Evolutionary conservation across 2,329 filamentous ascomycete species (phyloP).

Genomic region (Diplodia sapinea): DNA sequence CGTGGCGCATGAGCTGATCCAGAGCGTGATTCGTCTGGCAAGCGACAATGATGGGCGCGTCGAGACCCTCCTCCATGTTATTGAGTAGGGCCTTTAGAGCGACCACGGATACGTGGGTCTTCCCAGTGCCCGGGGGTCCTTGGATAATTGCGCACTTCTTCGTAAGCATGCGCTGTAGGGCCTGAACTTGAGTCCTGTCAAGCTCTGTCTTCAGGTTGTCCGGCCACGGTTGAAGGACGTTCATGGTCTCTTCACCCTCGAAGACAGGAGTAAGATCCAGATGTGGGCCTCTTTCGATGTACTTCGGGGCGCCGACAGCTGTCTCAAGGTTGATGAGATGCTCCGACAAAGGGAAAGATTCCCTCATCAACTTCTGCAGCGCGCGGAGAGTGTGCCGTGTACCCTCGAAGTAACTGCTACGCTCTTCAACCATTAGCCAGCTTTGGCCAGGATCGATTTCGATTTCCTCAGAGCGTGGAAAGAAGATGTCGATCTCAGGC

Average conservation of each 20-base stretch:
- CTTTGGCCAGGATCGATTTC: constrained; percentile 72
- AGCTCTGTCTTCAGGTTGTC: constrained; percentile 54
- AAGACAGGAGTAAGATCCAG: constrained; percentile 58
- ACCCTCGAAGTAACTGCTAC: constrained; percentile 77
- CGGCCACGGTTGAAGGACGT: constrained; percentile 64
- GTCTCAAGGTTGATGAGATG: constrained; percentile 62
- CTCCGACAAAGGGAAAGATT: constrained; percentile 67
- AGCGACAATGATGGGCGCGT: constrained; percentile 76
- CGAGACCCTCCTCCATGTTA: constrained; percentile 56
- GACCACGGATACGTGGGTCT: constrained; percentile 80
- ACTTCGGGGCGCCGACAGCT: constrained; percentile 57
- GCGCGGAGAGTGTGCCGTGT: constrained; percentile 73
- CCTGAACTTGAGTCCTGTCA: constrained; percentile 73
- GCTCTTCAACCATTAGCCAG: constrained; percentile 80
- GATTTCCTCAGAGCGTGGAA: constrained; percentile 65
- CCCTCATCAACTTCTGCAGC: constrained; percentile 68
- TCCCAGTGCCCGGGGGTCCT: constrained; percentile 80
- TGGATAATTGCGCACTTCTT: constrained; percentile 78
- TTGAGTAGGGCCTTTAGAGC: constrained; percentile 70
- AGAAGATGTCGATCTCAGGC: constrained; percentile 77
- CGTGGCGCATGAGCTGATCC: constrained; percentile 75
- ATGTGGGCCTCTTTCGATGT: constrained; percentile 57
- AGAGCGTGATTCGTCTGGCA: constrained; percentile 92
- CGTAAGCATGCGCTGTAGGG: constrained; percentile 72
- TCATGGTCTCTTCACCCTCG: constrained; percentile 48